Base-by-base conservation (phyloP, 805 yeast genomes). In the Blastobotrys mokoenaii region DNA sequence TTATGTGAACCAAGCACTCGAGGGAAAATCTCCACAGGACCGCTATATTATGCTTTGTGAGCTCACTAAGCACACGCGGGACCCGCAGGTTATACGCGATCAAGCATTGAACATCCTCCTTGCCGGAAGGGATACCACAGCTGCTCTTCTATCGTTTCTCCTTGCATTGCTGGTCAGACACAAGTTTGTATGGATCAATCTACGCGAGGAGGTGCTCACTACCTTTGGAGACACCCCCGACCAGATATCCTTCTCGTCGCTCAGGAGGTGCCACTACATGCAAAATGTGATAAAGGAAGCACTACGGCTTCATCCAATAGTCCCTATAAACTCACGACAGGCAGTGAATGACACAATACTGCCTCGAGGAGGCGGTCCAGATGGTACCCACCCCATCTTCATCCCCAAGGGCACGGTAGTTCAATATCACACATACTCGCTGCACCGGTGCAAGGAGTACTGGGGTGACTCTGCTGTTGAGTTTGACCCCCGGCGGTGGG, bases 101-200 rank as follows among this genome's bases (percentile, higher is more conserved):
- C 77, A 73, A 58, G 63, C 71, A 36, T 62, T 73, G 57, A 73
- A 71, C 55, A 69, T 72, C 44, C 62, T 72, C 47, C 50, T 72
- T 37, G 77, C 77, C 11, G 76, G 75, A 17, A 63, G 77, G 51
- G 76, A 73, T 53, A 72, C 77, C 22, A 72, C 77, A 8, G 77
- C 76, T 1, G 70, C 73, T 5, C 59, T 71, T 31, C 62, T 72
- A 38, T 66, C 74, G 4, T 72, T 69, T 49, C 48, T 64, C 18
- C 54, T 69, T 46, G 68, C 57, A 47, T 73, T 69, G 53, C 59
- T 71, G 44, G 67, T 73, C 9, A 58, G 69, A 50, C 56, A 70
- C 49, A 72, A 73, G 9, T 57, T 56, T 1, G 53, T 67, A 9
- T 70, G 65, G 59, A 45, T 51, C 14, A 63, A 60, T 48, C 60